These are phyloP conservation scores for Punica granatum DNA, from an alignment of 345 rosid genomes.

Conservation along the genomic window DNA sequence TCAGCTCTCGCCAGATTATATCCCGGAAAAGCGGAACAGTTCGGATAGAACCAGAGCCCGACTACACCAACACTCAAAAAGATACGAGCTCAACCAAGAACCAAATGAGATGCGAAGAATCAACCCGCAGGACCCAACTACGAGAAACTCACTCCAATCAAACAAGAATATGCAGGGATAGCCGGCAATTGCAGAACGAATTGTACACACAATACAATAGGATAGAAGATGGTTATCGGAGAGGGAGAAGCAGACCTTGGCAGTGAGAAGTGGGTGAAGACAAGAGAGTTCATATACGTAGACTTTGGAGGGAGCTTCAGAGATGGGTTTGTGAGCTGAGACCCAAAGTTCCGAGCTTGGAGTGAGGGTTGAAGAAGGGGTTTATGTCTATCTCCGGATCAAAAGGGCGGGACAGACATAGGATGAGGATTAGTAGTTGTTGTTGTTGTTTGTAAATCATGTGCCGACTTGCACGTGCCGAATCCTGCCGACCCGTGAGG, in stretches of 20 bases:
- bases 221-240: background rate
- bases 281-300: constrained; percentile 47
- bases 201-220: constrained; percentile 7
- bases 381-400: background rate
- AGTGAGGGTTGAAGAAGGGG: constrained; percentile 3
- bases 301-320: background rate
- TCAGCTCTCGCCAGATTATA: background rate
- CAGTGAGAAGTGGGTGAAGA: constrained; percentile 45
- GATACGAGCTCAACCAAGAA: background rate
- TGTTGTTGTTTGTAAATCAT: background rate
- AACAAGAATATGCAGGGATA: background rate
- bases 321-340: background rate
- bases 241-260: constrained; percentile 50
- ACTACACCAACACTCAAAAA: background rate
- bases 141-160: background rate
- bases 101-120: background rate
- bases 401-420: background rate
- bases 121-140: background rate
- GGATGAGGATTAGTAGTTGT: background rate
- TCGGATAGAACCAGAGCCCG: background rate
- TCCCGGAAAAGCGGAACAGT: background rate
- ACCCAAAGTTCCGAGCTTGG: constrained; percentile 1
- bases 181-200: background rate
- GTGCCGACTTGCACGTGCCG: no score
- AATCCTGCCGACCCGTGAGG: no score